Base-by-base conservation (phyloP, 1,284 basidiomycete species). In the Cutaneotrichosporon sp. region DNA sequence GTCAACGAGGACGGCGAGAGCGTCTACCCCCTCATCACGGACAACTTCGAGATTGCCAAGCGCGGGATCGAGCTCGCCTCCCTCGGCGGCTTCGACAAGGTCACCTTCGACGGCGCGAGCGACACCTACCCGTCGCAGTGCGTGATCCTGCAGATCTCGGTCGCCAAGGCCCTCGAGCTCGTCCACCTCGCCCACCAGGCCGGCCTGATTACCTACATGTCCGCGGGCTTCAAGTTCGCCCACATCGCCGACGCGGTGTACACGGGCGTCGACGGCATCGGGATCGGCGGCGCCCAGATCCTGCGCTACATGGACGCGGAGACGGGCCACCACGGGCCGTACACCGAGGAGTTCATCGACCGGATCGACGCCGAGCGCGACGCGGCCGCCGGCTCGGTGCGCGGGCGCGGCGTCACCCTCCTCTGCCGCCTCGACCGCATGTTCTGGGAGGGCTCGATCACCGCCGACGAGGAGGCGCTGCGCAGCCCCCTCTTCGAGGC, bases 321-420 rank as follows among this genome's bases (percentile, higher is more conserved):
- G 22, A 47, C 45, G 3, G 45, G 45, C 25, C 45, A 47, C 25
- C 45, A 47, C 45, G 45, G 45, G 5, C 45, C 45, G 20, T 47
- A 47, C 45, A 47, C 45, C 11, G 45, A 47, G 45, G 45, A 47
- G 45, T 47, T 47, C 25, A 47, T 47, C 45, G 45, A 47, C 45
- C 20, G 25, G 11, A 47, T 47, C 45, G 45, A 47, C 45, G 9
- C 6, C 22, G 45, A 47, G 24, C 45, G 45, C 22, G 45, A 47
- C 25, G 11, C 11, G 45, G 45, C 45, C 20, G 45, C 45, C 14
- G 16, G 13, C 45, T 25, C 22, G 9, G 22, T 47, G 8, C 45
- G 45, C 22, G 45, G 45, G 3, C 45, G 45, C 16, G 45, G 45
- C 11, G 45, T 27, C 20, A 47, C 25, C 25, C 45, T 47, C 45